These are phyloP conservation scores for Coniella lustricola DNA, from an alignment of 2,329 filamentous ascomycete genomes.

Conservation along the genomic window DNA sequence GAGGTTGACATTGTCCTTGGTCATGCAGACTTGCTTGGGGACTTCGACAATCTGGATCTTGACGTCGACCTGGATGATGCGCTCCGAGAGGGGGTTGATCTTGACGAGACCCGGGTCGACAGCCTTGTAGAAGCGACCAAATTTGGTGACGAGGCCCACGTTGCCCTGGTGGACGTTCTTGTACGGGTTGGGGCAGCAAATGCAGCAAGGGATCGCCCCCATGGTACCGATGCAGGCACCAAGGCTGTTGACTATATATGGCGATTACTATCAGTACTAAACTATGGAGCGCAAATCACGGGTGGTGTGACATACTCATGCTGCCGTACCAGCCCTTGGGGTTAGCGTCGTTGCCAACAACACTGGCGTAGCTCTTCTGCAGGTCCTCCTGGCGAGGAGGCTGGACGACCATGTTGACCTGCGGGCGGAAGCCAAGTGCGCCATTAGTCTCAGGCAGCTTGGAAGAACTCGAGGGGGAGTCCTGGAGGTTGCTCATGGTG, in stretches of 20 bases:
- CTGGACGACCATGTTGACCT: slow-evolving; percentile 61
- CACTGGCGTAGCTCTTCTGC: slow-evolving; percentile 69
- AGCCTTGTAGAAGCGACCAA: slow-evolving; percentile 88
- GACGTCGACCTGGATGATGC: slow-evolving; percentile 86
- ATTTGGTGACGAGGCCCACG: slow-evolving; percentile 91
- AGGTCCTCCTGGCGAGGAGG: slow-evolving; percentile 78
- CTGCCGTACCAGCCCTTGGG: slow-evolving; percentile 82
- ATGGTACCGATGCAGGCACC: slow-evolving; percentile 68
- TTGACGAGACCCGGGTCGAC: slow-evolving; percentile 96
- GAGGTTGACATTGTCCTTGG: slow-evolving; percentile 96
- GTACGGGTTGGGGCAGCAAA: slow-evolving; percentile 92
- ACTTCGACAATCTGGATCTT: slow-evolving; percentile 99
- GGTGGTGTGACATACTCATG: slow-evolving; percentile 57
- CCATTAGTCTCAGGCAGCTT: slow-evolving; percentile 22
- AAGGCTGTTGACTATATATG: slow-evolving; percentile 57
- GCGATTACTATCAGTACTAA: not conserved
- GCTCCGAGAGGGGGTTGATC: slow-evolving; percentile 92
- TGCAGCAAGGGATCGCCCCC: slow-evolving; percentile 85
- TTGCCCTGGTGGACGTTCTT: slow-evolving; percentile 89
- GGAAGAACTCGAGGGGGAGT: slow-evolving; percentile 10
- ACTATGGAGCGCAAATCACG: too few relatives aligned
- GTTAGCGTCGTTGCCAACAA: slow-evolving; percentile 57
- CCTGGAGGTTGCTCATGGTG: slow-evolving; percentile 2
- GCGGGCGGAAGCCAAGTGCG: slow-evolving; percentile 37
- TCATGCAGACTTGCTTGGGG: slow-evolving; percentile 96